Percentiles rank a stretch among this genome's conserved stretches.
Evolutionary conservation across 768 basidiomycete genomes (phyloP).

Genomic region (Leccinum imitatum): DNA sequence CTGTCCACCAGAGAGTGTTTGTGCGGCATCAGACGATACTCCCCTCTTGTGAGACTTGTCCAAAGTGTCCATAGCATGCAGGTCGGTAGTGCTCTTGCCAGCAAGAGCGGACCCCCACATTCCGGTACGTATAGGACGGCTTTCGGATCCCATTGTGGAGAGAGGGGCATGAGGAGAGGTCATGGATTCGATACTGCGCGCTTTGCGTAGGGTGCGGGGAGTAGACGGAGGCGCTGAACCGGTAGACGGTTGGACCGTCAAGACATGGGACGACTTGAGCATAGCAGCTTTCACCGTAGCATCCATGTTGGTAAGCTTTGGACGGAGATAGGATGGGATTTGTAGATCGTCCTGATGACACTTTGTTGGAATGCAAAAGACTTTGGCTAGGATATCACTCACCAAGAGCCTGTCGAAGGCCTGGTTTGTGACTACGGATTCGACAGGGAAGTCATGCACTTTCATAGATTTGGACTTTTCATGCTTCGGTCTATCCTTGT

Average conservation of each 20-base stretch:
- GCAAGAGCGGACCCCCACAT: constrained; percentile 28
- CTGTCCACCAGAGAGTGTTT: constrained; percentile 54
- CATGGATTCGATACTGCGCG: constrained; percentile 73
- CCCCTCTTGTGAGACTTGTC: constrained; percentile 54
- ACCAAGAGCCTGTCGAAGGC: constrained; percentile 85
- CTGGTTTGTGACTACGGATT: constrained; percentile 49
- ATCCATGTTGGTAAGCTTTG: constrained; percentile 80
- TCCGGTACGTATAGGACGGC: constrained; percentile 22
- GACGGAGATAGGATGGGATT: constrained; percentile 74
- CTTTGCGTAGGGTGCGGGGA: constrained; percentile 61
- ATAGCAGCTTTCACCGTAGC: constrained; percentile 86
- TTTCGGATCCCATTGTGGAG: constrained; percentile 39
- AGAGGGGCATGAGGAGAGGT: constrained; percentile 48
- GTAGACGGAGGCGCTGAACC: constrained; percentile 37
- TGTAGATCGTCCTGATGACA: constrained; percentile 77
- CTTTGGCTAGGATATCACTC: constrained; percentile 25
- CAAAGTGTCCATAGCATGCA: constrained; percentile 27
- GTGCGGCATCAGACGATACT: constrained; percentile 54
- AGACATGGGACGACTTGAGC: constrained; percentile 79
- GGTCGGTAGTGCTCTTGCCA: constrained; percentile 32
- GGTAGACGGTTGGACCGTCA: constrained; percentile 43
- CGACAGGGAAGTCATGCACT: constrained; percentile 37
- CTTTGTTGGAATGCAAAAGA: constrained; percentile 1
- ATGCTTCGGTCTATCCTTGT: constrained; percentile 35
- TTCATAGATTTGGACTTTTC: constrained; percentile 49